Base-by-base conservation (phyloP, 2,329 filamentous ascomycete genomes). In the Phoma sp. region DNA sequence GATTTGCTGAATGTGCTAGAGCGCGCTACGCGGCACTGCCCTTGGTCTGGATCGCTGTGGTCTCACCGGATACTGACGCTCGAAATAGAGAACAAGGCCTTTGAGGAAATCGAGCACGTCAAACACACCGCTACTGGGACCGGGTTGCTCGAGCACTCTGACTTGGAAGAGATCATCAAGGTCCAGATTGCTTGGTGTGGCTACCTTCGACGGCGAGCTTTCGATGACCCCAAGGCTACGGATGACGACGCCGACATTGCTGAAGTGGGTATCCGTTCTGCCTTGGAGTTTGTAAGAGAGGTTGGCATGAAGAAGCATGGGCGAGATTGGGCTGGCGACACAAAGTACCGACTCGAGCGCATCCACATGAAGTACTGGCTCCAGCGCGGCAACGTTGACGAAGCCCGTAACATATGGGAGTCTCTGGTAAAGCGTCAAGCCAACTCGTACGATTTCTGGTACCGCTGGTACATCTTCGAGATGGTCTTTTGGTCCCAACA, bases 151-250 rank as follows among this genome's bases (percentile, higher is more conserved):
- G 92, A 96, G 72, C 88, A 90, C 60, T 88, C 92, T 58, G 93
- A 92, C 22, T 89, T 97, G 82, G 87, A 92, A 44, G 90, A 93
- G 62, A 87, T 97, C 29, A 84, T 98, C 55, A 92, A 96, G 67
- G 91, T 98, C 69, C 92, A 97, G 69, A 87, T 91, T 48, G 89
- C 93, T 0, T 99, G 95, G 95, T 97, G 94, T 70, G 92, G 92
- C 44, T 98, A 94, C 65, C 82, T 99, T 19, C 92, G 94, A 63
- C 89, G 95, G 22, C 88, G 88, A 43, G 92, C 94, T 17, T 92
- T 96, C 79, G 82, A 87, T 55, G 81, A 87, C 51, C 82, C 86
- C 1, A 85, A 86, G 55, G 86, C 89, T 1, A 85, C 85, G 1
- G 93, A 97, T 71, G 91, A 82, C 47, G 78, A 94, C 49, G 83